Base-by-base conservation (phyloP, 2,329 filamentous ascomycete genomes). In the Xylariales sp. region DNA sequence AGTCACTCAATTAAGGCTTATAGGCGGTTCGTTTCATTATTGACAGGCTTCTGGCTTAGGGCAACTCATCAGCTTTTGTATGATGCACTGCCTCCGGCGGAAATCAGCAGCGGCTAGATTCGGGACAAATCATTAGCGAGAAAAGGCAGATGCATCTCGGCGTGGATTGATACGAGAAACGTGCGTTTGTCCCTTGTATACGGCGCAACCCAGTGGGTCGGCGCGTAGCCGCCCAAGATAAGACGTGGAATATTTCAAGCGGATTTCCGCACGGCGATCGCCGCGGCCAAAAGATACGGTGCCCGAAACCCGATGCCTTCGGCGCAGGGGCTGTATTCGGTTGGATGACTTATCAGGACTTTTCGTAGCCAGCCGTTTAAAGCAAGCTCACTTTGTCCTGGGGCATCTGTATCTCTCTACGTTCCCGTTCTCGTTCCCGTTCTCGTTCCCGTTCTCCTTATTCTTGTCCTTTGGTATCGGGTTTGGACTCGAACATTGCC, bases 181-280 rank as follows among this genome's bases (percentile, higher is more conserved):
- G 34, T 14, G n/a, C 36, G 28, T 41, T 18, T 12, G 8, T 39
- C 39, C 34, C 52, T 43, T 32, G 18, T 7, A 55, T n/a, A 41
- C 5, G 52, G 39, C 41, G n/a, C 18, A 43, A 43, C 30, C 28
- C 18, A 39, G 53, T 55, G 53, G 52, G 14, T 39, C 36, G n/a
- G 16, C 52, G 23, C 7, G 34, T 14, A 36, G 34, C 14, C 52
- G 36, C 34, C n/a, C 28, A 28, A 55, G 34, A 41, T 55, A 18
- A 55, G 52, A 55, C 34, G 52, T 55, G 52, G 52, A 55, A 55
- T 55, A 55, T 55, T 53, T 41, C 10, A 23, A 43, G 8, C 39
- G 9, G 34, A 55, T 55, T 36, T 9, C 52, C 52, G 18, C 52
- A 5, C 52, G 4, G 14, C 41, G 23, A 28, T 41, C 34, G 14